Evolutionary conservation across 371 early-diverging fungal genomes (phyloP).

Genomic region (Cokeromyces recurvatus): DNA sequence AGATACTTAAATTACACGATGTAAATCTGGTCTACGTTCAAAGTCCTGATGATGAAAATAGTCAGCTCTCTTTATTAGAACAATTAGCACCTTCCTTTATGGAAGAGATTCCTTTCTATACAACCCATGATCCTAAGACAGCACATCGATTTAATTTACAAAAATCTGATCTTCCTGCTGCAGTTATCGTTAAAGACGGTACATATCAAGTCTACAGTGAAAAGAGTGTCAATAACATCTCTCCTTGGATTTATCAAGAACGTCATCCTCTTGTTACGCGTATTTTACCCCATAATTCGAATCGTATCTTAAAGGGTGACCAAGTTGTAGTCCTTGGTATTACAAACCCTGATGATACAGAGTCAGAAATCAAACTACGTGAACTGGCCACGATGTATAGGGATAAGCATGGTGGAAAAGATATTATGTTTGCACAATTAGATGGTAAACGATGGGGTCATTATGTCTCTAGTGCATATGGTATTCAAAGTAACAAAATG

Average conservation of each 20-base stretch:
- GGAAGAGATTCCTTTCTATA: conserved; percentile 20
- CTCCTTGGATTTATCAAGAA: conserved; percentile 13
- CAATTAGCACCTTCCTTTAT: conserved; percentile 17
- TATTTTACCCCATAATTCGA: conserved; percentile 11
- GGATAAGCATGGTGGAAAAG: conserved; percentile 15
- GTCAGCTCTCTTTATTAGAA: conserved; percentile 1
- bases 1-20: conserved; percentile 7
- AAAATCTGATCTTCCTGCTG: conserved; percentile 3
- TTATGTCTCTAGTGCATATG: conserved; percentile 59
- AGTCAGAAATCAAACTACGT: conserved; percentile 8
- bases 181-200: conserved; percentile 21
- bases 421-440: conserved; percentile 55
- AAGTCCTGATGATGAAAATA: not conserved
- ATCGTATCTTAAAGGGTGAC: conserved; percentile 8
- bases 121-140: conserved; percentile 13
- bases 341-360: conserved; percentile 1
- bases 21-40: conserved; percentile 20
- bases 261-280: conserved; percentile 14
- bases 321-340: conserved; percentile 17
- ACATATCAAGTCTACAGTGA: conserved; percentile 4
- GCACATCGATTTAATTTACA: conserved; percentile 4
- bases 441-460: conserved; percentile 51
- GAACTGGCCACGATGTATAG: conserved; percentile 11
- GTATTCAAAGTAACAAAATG: conserved; percentile 24
- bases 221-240: not conserved